Evolutionary conservation across 164 flowering plant species (phyloP), one percentile per base, ranked within the genome.

Genomic region (grape (Vitis vinifera)): DNA sequence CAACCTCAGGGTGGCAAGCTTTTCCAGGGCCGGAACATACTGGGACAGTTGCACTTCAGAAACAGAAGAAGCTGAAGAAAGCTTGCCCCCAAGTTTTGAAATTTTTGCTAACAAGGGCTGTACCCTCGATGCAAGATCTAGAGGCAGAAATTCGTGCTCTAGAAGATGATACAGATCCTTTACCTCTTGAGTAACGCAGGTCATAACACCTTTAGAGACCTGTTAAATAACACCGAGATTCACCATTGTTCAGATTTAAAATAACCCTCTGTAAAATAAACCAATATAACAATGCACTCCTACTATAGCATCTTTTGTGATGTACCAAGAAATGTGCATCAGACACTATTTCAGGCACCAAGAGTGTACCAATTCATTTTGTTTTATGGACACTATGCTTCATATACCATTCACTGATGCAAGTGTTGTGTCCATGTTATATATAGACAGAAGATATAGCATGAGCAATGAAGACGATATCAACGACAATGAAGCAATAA

Each of bases 141-240:
- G 76, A 49, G 96, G 93, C 8, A 77, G 80, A 81, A 89, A 90
- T 65, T 93, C 99, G 55, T 90, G 84, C 73, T 95, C 99, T 58
- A 95, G 68, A 49, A 90, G 80, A 79, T 87, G 79, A 78, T 81
- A 93, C 53, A 93, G 84, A 72, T 95, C 99, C 76, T 90, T 95
- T 13, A 90, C 97, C 85, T 95, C 97, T 71, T 82, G 99, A 37
- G 87, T 80, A 11, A 81, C 97, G 84, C 94, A 93, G 12, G 81
- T 76, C 86, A 95, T 74, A 2, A 95, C 93, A 70, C 98, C 98
- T 79, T 89, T 93, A 17, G 92, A 77, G 1, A 82, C 94, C 99
- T 95, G 77, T 30, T 73, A 31, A 5, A 23, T 23, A 23, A 1
- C 27, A 23, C 27, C 27, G 2, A 23, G 2, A 23, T 23, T 23